Base-by-base conservation (phyloP, 2,329 filamentous ascomycete genomes). In the Aspergillus sp. region DNA sequence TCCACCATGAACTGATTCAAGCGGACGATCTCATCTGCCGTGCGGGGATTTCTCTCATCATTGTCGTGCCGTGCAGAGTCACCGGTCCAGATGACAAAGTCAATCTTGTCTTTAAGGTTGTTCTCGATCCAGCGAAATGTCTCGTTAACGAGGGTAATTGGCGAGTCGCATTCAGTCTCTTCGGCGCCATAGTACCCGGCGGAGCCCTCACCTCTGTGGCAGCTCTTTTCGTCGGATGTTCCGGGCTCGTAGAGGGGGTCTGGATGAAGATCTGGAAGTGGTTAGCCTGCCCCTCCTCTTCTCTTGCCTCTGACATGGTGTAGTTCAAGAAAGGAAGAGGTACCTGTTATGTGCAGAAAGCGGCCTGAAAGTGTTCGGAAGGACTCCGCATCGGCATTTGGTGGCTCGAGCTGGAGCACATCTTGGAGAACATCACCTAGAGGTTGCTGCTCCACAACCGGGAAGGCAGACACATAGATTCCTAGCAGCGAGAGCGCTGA, bases 31-130 rank as follows among this genome's bases (percentile, higher is more conserved):
- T 96, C 88, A 44, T 84, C 81, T 42, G 87, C 83, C 39, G 83
- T 90, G 66, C 95, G 89, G 11, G 94, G 94, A 36, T 90, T 82
- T 51, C 84, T 77, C 73, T 94, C 90, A 73, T 96, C 92, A 74
- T 89, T 94, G 76, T 96, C 93, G 76, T 97, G 92, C 65, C 92
- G 86, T 19, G 90, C 91, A 32, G 90, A 94, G 75, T 97, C 92
- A 65, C 92, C 92, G 1, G 93, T 96, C 92, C 92, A 96, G 52
- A 96, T 81, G 53, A 96, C 88, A 73, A 97, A 97, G 75, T 97
- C 92, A 64, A 97, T 84, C 3, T 88, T 78, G 72, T 93, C 89
- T 71, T 85, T 89, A 60, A 96, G 72, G 69, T 96, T 88, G 47
- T 87, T 84, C 48, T 86, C 82, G 54, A 99, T 89, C 94, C 94